Conservation (phyloP, 495 filamentous ascomycete species). For the Penicillium maclennaniae region DNA sequence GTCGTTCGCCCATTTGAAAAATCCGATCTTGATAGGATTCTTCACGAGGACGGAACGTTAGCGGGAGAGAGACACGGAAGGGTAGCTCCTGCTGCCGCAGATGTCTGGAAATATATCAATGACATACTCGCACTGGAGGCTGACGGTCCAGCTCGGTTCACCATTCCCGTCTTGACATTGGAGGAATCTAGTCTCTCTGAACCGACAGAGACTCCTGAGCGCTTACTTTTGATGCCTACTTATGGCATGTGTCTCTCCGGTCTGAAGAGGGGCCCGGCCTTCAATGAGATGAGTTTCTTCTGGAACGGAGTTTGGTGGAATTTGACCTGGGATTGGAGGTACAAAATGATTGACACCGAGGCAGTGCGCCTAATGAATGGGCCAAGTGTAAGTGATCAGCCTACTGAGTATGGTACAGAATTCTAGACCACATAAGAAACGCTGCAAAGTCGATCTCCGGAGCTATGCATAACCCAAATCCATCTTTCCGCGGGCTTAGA, state of each 20-base stretch:
- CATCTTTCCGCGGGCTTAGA: conserved; percentile 15
- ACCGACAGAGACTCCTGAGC: conserved; percentile 3
- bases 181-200: not conserved
- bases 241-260: conserved; percentile 18
- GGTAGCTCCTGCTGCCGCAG: not conserved
- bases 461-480: conserved; percentile 23
- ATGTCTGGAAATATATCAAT: not conserved
- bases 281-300: conserved; percentile 10
- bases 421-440: conserved; percentile 21
- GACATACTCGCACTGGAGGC: conserved; percentile 19
- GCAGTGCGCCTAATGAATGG: conserved; percentile 34
- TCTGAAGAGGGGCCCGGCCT: not conserved
- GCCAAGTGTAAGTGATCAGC: conserved; percentile 13
- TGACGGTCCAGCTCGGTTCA: conserved; percentile 33
- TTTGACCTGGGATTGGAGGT: conserved; percentile 42
- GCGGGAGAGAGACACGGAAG: not conserved
- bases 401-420: conserved; percentile 27
- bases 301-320: conserved; percentile 13
- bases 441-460: conserved; percentile 22
- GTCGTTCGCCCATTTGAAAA: conserved; percentile 47
- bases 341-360: conserved; percentile 41
- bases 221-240: conserved; percentile 33
- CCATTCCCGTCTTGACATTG: conserved; percentile 34
- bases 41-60: not conserved
- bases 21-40: conserved; percentile 40